Conservation (phyloP, 2,329 filamentous ascomycete species). For the Colletotrichum tropicale region DNA sequence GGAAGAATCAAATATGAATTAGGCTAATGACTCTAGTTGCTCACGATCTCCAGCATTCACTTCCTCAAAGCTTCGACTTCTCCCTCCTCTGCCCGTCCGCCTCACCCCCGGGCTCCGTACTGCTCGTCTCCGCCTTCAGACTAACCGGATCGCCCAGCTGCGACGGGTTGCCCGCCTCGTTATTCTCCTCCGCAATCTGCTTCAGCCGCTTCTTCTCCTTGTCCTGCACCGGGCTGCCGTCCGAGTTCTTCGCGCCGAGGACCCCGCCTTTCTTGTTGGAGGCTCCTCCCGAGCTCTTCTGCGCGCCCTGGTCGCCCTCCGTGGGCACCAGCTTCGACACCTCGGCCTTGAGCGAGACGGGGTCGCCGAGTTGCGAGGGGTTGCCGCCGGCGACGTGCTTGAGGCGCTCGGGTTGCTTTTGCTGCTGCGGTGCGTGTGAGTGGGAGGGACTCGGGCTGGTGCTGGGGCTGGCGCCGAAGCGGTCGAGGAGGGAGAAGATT, state of each 20-base stretch:
- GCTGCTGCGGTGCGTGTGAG: neutral
- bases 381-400: constrained; percentile 30
- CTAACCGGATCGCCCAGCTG: constrained; percentile 44
- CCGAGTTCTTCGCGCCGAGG: constrained; percentile 11
- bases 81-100: constrained; percentile 25
- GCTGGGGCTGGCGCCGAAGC: neutral
- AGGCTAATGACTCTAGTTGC: fast-evolving
- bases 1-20: fast-evolving
- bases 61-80: constrained; percentile 13
- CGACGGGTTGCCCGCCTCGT: constrained; percentile 36
- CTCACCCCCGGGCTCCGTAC: constrained; percentile 29
- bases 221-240: constrained; percentile 12
- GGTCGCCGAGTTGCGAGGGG: constrained; percentile 41
- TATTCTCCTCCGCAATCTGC: constrained; percentile 25
- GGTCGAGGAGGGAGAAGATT: neutral
- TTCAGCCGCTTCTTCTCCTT: constrained; percentile 18
- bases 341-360: constrained; percentile 44
- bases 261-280: neutral
- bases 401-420: constrained; percentile 17
- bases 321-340: constrained; percentile 14
- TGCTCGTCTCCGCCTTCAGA: constrained; percentile 40
- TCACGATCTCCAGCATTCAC: fast-evolving
- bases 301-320: constrained; percentile 5
- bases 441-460: neutral
- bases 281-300: neutral